Conservation (phyloP, 2,329 filamentous ascomycete genomes). For the Ceratocystis cubensis region DNA sequence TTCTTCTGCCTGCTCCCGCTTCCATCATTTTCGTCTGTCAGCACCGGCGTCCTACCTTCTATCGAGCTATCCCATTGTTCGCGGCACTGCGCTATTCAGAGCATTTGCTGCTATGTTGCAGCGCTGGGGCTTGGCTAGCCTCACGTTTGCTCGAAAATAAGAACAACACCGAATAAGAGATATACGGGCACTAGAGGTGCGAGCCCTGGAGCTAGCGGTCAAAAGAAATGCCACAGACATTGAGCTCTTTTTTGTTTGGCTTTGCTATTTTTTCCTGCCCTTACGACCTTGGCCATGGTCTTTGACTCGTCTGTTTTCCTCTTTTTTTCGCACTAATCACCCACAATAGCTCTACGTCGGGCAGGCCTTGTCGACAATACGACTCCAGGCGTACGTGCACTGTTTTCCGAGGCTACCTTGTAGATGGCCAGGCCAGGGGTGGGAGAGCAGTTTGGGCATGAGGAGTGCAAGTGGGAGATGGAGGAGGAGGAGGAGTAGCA, state of each 20-base stretch:
- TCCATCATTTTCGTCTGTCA: no score
- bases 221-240: background rate
- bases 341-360: background rate
- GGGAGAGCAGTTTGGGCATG: background rate
- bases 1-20: no score
- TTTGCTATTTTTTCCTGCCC: background rate
- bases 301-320: background rate
- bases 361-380: conserved; percentile 7
- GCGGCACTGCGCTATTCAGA: background rate
- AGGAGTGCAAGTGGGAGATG: no score
- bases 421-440: background rate
- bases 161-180: background rate
- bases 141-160: background rate
- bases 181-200: background rate
- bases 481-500: background rate
- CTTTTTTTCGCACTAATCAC: background rate
- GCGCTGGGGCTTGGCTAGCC: background rate
- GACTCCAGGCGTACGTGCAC: conserved; percentile 6
- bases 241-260: background rate
- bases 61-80: background rate
- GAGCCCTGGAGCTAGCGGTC: background rate
- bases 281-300: background rate
- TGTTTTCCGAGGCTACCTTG: conserved; percentile 3
- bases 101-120: background rate
- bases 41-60: background rate